phyloP scores from a whole-genome alignment of 371 early-diverging fungal species.

The Mucor plumbeus region DNA sequence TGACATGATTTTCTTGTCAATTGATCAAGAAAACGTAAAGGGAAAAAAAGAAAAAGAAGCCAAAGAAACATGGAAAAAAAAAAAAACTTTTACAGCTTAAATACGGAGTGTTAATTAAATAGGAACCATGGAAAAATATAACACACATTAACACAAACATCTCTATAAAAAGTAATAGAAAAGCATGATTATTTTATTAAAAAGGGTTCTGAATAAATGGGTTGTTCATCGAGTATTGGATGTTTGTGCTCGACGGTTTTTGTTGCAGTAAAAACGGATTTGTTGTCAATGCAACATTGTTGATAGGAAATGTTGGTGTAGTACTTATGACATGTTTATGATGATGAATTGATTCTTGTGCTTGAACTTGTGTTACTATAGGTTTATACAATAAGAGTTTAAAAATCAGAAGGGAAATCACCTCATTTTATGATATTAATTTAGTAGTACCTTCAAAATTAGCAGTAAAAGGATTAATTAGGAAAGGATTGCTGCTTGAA shows the following conservation, averaged over 20 bases:
- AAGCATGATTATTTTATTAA: neutral
- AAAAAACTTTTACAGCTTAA: conserved; percentile 1
- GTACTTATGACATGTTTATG: conserved; percentile 3
- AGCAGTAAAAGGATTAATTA: neutral
- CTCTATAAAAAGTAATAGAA: no score
- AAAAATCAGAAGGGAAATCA: no score
- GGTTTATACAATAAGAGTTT: neutral
- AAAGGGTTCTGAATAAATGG: neutral
- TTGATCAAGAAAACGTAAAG: neutral
- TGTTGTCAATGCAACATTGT: neutral
- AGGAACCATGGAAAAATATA: neutral
- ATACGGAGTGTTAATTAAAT: conserved; percentile 2
- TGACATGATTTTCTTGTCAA: conserved; percentile 24
- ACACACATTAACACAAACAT: no score
- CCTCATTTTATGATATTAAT: no score
- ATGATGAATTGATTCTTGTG: neutral
- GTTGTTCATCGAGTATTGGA: neutral
- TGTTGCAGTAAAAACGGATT: neutral
- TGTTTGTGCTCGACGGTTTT: neutral
- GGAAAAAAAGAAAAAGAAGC: conserved; percentile 5
- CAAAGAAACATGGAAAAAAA: neutral
- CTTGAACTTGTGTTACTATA: neutral
- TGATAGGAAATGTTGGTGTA: neutral
- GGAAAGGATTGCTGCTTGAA: neutral
- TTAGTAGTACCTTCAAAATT: neutral